A percentile compares a stretch with the other conserved stretches of the same genome.
These are phyloP conservation scores for Penicillium crustosum DNA, from an alignment of 2,329 filamentous ascomycete genomes.

Conservation along the genomic window DNA sequence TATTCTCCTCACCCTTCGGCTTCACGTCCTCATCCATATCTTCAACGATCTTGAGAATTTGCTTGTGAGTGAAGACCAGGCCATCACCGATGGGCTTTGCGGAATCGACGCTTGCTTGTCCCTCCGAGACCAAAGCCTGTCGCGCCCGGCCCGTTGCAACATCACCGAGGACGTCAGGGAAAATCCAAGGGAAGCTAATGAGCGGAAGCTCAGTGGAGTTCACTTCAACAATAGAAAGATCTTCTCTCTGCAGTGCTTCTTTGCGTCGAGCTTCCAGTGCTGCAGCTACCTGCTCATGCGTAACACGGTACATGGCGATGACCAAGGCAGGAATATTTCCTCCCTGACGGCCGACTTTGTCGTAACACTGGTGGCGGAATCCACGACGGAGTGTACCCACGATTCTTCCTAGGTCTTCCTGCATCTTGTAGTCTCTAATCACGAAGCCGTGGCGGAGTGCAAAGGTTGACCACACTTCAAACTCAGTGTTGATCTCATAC, in stretches of 20 bases:
- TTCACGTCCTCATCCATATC: background rate
- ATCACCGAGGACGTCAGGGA: conserved; percentile 67
- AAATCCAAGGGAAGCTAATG: conserved; percentile 94
- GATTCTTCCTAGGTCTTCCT: conserved; percentile 76
- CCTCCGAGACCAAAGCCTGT: conserved; percentile 8
- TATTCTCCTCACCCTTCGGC: background rate
- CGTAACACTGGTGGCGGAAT: conserved; percentile 66
- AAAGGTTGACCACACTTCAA: conserved; percentile 88
- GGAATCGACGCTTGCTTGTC: background rate
- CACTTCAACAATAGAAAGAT: conserved; percentile 11
- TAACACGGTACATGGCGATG: conserved; percentile 84
- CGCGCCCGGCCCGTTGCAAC: conserved; percentile 57
- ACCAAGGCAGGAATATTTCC: conserved; percentile 68
- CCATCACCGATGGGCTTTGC: background rate
- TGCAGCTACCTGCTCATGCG: conserved; percentile 65
- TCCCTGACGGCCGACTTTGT: conserved; percentile 62
- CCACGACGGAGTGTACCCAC: conserved; percentile 65
- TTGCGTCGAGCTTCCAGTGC: conserved; percentile 55
- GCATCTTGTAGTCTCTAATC: conserved; percentile 77
- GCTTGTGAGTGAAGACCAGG: background rate
- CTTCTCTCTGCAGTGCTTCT: conserved; percentile 7
- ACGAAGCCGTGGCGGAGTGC: conserved; percentile 71
- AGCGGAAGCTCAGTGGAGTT: conserved; percentile 62
- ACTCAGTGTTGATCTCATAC: conserved; percentile 79
- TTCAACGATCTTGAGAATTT: background rate